Evolutionary conservation across 2,329 filamentous ascomycete species (phyloP).

Genomic region (Fusarium setosum): DNA sequence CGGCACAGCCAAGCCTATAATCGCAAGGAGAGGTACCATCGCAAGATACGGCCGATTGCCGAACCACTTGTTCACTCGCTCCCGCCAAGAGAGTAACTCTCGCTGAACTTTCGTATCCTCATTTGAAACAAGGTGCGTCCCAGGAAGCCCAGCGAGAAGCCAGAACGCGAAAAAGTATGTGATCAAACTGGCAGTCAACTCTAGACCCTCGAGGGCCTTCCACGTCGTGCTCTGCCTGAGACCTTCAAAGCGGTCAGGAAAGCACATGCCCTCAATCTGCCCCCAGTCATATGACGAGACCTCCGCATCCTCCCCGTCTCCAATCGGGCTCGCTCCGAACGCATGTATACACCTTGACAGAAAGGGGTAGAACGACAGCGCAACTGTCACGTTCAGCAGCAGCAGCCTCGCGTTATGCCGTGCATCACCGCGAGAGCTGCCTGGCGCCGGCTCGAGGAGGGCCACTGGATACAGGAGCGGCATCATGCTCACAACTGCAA

Average conservation of each 20-base stretch:
- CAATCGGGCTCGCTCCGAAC: slow-evolving; percentile 26
- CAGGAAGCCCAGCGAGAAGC: slow-evolving; percentile 22
- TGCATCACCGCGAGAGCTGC: not conserved
- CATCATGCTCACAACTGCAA: slow-evolving; percentile 37
- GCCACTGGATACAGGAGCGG: slow-evolving; percentile 36
- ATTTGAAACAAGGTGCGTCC: not conserved
- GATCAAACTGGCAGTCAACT: slow-evolving; percentile 12
- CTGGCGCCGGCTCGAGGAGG: slow-evolving; percentile 15
- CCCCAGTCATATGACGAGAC: slow-evolving; percentile 13
- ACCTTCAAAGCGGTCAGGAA: not conserved
- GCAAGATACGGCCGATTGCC: not conserved
- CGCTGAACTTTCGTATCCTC: not conserved
- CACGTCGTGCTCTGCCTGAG: slow-evolving; percentile 10
- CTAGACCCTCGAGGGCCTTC: slow-evolving; percentile 6
- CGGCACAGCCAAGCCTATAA: slow-evolving; percentile 6
- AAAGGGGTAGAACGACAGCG: slow-evolving; percentile 40
- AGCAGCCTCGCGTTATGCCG: slow-evolving; percentile 20
- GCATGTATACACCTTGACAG: slow-evolving; percentile 38
- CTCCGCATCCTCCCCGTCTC: slow-evolving; percentile 11
- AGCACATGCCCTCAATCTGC: slow-evolving; percentile 21
- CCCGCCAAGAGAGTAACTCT: not conserved
- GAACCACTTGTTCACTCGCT: slow-evolving; percentile 8
- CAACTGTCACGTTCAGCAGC: slow-evolving; percentile 14
- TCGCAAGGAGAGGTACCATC: slow-evolving; percentile 9
- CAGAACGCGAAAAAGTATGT: slow-evolving; percentile 21